A percentile compares a stretch with the other conserved stretches of the same genome.
Conservation (phyloP, 495 filamentous ascomycete species). For the Lindgomyces ingoldianus region DNA sequence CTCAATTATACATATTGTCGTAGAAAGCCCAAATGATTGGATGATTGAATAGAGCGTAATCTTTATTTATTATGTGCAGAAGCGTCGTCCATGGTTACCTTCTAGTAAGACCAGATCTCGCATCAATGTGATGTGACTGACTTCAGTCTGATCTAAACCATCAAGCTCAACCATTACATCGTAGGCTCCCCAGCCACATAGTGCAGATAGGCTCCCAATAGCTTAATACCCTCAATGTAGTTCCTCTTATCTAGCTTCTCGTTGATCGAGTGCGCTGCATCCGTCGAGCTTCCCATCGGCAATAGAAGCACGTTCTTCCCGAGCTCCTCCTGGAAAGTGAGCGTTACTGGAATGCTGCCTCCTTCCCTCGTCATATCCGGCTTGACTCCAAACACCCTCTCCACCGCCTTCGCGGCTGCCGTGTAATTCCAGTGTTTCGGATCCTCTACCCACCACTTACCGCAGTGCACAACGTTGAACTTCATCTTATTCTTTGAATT, state of each 20-base stretch:
- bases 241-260: conserved; percentile 97
- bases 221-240: conserved; percentile 97
- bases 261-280: conserved; percentile 95
- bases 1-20: too few relatives aligned
- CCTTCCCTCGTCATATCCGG: conserved; percentile 97
- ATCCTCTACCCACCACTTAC: conserved; percentile 97
- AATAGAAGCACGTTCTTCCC: conserved; percentile 95
- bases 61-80: background rate
- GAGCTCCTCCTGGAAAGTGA: conserved; percentile 98
- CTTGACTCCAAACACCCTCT: conserved; percentile 86
- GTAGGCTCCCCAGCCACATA: conserved; percentile 91
- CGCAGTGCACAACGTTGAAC: conserved; percentile 77
- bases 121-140: too few relatives aligned
- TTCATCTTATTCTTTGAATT: conserved; percentile 87
- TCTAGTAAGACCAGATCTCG: too few relatives aligned
- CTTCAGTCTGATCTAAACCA: too few relatives aligned
- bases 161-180: too few relatives aligned
- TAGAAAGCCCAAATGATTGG: background rate
- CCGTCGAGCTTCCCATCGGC: conserved; percentile 95
- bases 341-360: conserved; percentile 92
- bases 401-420: conserved; percentile 87
- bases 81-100: too few relatives aligned
- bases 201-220: conserved; percentile 92
- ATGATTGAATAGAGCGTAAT: background rate
- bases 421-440: conserved; percentile 98